These are phyloP conservation scores for Candida sphagnicola DNA, from an alignment of 805 yeast species.

Conservation along the genomic window DNA sequence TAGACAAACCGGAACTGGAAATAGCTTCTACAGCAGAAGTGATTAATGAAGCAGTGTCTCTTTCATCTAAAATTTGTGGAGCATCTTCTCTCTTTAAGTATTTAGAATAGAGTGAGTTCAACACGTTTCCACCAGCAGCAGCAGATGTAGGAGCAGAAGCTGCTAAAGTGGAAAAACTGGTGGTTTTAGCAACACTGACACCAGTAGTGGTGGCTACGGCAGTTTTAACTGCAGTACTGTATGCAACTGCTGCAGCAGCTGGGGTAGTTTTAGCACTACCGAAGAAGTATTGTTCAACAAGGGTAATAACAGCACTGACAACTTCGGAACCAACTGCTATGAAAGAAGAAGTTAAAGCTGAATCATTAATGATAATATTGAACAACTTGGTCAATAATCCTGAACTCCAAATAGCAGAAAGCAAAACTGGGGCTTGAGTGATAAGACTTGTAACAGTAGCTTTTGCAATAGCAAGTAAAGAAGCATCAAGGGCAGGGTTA, in stretches of 20 bases:
- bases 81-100: constrained; percentile 6
- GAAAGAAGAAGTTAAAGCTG: constrained; percentile 1
- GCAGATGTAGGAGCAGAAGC: background rate
- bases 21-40: constrained; percentile 24
- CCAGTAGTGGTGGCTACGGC: background rate
- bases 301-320: constrained; percentile 1
- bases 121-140: constrained; percentile 10
- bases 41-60: constrained; percentile 31
- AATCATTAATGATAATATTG: background rate
- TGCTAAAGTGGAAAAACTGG: background rate
- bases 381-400: constrained; percentile 19
- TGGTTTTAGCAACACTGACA: background rate
- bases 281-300: constrained; percentile 1
- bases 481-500: background rate
- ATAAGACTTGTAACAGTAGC: constrained; percentile 29
- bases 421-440: constrained; percentile 38
- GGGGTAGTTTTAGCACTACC: constrained; percentile 9
- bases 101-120: background rate
- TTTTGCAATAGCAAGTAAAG: constrained; percentile 19
- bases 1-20: constrained; percentile 31
- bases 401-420: constrained; percentile 38
- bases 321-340: background rate
- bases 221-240: background rate
- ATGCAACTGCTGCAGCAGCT: constrained; percentile 3
- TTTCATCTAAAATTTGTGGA: constrained; percentile 29